Percentiles rank a stretch among this genome's conserved stretches.
These are phyloP conservation scores for Conoideocrella luteorostrata DNA, from an alignment of 2,329 filamentous ascomycete genomes.

Conservation along the genomic window DNA sequence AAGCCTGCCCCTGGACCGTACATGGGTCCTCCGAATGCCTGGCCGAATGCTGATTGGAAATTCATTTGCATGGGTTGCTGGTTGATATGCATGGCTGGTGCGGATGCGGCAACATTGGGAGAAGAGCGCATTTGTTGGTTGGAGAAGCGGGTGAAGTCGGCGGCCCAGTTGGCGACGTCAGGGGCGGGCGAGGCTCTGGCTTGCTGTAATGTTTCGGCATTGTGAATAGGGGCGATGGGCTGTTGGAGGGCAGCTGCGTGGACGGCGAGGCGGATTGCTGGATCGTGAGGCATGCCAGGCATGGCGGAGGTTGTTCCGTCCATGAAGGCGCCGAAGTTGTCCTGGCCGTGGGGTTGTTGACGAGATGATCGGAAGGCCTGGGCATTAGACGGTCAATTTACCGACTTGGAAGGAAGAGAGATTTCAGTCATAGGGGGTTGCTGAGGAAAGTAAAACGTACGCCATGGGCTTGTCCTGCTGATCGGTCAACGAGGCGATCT, in stretches of 20 bases:
- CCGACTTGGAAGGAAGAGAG: neutral
- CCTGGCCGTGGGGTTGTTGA: constrained; percentile 20
- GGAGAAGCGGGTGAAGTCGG: constrained; percentile 30
- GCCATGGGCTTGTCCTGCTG: constrained; percentile 19
- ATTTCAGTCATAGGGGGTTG: neutral
- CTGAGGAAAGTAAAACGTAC: constrained; percentile 23
- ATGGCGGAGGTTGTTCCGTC: constrained; percentile 20
- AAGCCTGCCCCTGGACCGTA: constrained; percentile 21
- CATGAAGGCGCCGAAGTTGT: constrained; percentile 31
- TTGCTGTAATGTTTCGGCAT: constrained; percentile 17
- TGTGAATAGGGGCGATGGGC: constrained; percentile 4
- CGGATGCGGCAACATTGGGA: constrained; percentile 8
- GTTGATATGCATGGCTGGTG: constrained; percentile 18
- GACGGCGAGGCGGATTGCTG: constrained; percentile 27
- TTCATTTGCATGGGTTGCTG: constrained; percentile 17
- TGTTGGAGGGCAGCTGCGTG: constrained; percentile 25
- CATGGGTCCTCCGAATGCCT: constrained; percentile 20
- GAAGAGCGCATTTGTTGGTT: constrained; percentile 18
- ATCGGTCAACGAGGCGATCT: constrained; percentile 28
- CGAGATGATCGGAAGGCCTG: constrained; percentile 29
- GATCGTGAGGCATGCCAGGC: constrained; percentile 24
- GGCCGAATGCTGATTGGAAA: constrained; percentile 25
- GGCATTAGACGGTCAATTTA: constrained; percentile 5
- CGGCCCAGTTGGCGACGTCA: constrained; percentile 26
- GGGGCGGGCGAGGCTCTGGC: constrained; percentile 17